phyloP scores from a whole-genome alignment of 2,329 filamentous ascomycete species.

The Xylaria sp. region DNA sequence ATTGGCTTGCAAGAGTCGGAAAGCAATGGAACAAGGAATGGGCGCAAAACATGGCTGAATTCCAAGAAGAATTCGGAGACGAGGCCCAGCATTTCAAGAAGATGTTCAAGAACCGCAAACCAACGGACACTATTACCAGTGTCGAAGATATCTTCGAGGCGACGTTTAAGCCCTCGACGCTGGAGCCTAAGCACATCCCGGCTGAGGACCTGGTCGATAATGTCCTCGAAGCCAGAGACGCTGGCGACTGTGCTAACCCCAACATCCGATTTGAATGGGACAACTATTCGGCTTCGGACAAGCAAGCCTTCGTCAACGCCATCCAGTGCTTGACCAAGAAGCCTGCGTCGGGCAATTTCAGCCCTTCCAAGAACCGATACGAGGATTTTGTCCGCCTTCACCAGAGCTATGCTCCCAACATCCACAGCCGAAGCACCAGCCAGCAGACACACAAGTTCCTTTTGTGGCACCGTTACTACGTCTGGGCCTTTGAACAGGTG shows the following conservation, averaged over 20 bases:
- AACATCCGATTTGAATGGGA: slow-evolving; percentile 49
- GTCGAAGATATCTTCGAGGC: slow-evolving; percentile 23
- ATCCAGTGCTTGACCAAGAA: slow-evolving; percentile 48
- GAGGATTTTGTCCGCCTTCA: slow-evolving; percentile 50
- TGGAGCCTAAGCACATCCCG: background rate
- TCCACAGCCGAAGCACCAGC: slow-evolving; percentile 48
- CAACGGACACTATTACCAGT: background rate
- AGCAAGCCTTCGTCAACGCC: slow-evolving; percentile 45
- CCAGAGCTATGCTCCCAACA: slow-evolving; percentile 48
- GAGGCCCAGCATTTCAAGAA: slow-evolving; percentile 6
- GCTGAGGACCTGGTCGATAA: background rate
- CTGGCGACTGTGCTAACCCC: slow-evolving; percentile 46
- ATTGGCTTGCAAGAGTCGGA: slow-evolving; percentile 24
- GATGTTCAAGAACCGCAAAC: slow-evolving; percentile 5
- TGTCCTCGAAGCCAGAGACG: slow-evolving; percentile 11
- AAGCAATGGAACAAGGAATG: background rate
- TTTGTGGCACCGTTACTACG: slow-evolving; percentile 50
- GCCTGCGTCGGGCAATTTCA: slow-evolving; percentile 44
- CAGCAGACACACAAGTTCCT: slow-evolving; percentile 49
- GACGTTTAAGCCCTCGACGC: background rate
- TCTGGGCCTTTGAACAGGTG: slow-evolving; percentile 47
- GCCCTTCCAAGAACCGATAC: slow-evolving; percentile 46
- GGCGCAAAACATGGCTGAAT: slow-evolving; percentile 13
- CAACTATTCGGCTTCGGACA: slow-evolving; percentile 46
- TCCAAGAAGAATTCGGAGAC: background rate